phyloP scores from a whole-genome alignment of 2,329 filamentous ascomycete species.

The Celoporthe dispersa region DNA sequence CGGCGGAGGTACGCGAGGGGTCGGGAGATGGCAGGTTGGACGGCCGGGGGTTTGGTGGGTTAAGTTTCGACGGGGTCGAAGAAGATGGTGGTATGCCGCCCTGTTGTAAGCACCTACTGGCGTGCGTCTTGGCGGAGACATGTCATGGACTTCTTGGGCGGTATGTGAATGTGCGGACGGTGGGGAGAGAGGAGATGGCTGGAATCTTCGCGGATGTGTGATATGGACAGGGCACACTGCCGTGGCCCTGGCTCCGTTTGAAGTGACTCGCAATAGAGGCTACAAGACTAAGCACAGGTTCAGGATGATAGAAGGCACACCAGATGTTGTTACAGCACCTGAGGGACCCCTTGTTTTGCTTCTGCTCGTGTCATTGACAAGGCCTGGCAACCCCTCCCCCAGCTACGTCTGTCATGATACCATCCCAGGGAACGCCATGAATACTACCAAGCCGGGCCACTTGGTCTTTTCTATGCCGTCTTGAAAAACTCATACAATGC shows the following conservation, averaged over 20 bases:
- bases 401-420: constrained; percentile 28
- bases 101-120: constrained; percentile 88
- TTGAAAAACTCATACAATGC: constrained; percentile 34
- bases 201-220: constrained; percentile 63
- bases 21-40: neutral
- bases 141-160: constrained; percentile 62
- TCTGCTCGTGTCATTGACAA: constrained; percentile 28
- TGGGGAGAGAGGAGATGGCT: constrained; percentile 70
- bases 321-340: neutral
- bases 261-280: no score
- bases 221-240: constrained; percentile 11
- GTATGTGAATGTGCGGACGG: constrained; percentile 58
- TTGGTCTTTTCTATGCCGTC: constrained; percentile 31
- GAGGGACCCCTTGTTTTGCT: constrained; percentile 1
- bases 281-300: neutral
- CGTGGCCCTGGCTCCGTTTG: neutral
- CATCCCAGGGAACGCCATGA: constrained; percentile 25
- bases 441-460: constrained; percentile 34
- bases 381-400: constrained; percentile 14
- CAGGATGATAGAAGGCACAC: neutral
- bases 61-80: constrained; percentile 44
- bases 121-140: constrained; percentile 74
- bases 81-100: constrained; percentile 46
- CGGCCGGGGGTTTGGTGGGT: constrained; percentile 53
- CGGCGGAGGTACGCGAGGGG: constrained; percentile 8